Evolutionary conservation across 148 eudicot genomes (phyloP), one percentile per base, ranked within the genome.

Genomic region (Nepenthes mirabilis): DNA sequence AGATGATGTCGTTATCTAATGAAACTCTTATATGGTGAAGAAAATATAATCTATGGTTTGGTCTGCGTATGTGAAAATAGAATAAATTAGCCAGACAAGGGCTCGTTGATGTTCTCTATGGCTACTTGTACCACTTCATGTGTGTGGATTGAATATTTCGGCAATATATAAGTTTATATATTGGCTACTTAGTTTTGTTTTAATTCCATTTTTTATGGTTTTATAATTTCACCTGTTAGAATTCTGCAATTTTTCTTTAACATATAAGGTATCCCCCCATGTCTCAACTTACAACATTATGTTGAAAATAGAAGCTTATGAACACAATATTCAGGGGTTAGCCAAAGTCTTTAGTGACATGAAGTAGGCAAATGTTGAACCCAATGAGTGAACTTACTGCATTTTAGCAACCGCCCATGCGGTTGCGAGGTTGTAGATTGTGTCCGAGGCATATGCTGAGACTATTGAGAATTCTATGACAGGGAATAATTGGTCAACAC

Each of bases 241-340:
- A 8, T 40, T 8, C 45, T 40, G 6, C 45, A 4, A 40, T 40
- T 4, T 8, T 8, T 40, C 8, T 8, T 40, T 4, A 1, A 3
- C 99, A n/a, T 91, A 88, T 79, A 86, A 82, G 76, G 91, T 89
- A 59, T 54, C 66, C 23, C 87, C 77, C 45, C 95, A 93, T 68
- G 95, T 86, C 11, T 93, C 99, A 11, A 93, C 96, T 11, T 88
- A 79, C 67, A 86, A 88, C 77, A 93, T 93, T 77, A 83, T 84
- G 14, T 66, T 93, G 78, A 88, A 93, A 67, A 80, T 86, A 5
- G 95, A 93, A 77, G 99, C 95, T 66, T 77, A 80, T 66, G 80
- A 86, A 8, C 96, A 93, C 61, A 79, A 84, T 59, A 71, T 93
- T 53, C 95, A 83, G n/a, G 79, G 91, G 32, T 61, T 93, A 33